Evolutionary conservation across 2,329 filamentous ascomycete species (phyloP), one percentile per base, ranked within the genome.

Genomic region (Pyrenophora seminiperda): DNA sequence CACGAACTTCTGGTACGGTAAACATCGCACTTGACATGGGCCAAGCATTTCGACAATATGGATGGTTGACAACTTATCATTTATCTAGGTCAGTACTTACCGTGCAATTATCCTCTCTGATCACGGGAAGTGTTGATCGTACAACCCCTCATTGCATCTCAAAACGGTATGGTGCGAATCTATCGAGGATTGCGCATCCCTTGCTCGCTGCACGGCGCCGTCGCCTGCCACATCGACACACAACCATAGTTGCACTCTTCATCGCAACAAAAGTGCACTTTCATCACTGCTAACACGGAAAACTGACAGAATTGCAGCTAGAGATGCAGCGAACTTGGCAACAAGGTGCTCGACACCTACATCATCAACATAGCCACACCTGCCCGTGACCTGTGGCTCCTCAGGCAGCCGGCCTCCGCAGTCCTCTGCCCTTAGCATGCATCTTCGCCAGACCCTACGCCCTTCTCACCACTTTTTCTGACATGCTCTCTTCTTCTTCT

Each of bases 351-450:
- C 58, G 46, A 56, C 42, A 52, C 47, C 53, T 50, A 42, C 50
- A 57, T 55, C 46, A 58, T 59, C 39, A 39, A 55, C 66, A 63
- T 62, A 67, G 66, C 65, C 63, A 66, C 65, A 58, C 42, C 50
- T 45, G 29, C 51, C 49, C 50, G 53, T 59, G 51, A 54, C 47
- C 47, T 50, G 58, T 61, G 54, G 58, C 50, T 58, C 53, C 58
- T 56, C 56, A 63, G 58, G 62, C 63, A 40, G 59, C 54, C 63
- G 61, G 60, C 65, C 55, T 59, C 58, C 44, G 36, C 53, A 39
- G 43, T 53, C 53, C 47, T 47, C 54, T 43, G 34, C 39, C 47
- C 45, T 24, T 48, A 53, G 50, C 56, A 49, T 56, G 50, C 52
- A 47, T 49, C 47, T 30, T 41, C 50, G 13, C 15, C 29, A 30